These are phyloP conservation scores for Sporisorium graminicola DNA, from an alignment of 1,284 basidiomycete species.

Conservation along the genomic window DNA sequence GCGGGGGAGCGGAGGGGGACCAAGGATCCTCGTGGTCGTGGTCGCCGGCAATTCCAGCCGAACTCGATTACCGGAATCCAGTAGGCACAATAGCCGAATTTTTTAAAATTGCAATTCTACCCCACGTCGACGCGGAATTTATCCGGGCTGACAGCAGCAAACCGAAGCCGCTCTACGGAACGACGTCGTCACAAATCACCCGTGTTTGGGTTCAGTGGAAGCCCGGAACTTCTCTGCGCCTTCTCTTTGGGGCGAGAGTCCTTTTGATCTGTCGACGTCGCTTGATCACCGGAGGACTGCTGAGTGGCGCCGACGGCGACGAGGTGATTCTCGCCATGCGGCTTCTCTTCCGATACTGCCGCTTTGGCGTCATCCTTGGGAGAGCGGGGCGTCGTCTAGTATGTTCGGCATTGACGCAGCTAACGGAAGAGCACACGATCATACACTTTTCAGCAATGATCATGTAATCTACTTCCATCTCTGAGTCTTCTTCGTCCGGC, in stretches of 20 bases:
- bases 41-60: constrained; percentile 7
- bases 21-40: not conserved
- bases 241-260: not conserved
- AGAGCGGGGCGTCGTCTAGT: not conserved
- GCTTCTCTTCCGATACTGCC: not conserved
- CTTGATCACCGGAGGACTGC: constrained; percentile 17
- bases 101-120: not conserved
- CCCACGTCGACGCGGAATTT: constrained; percentile 8
- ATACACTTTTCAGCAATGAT: constrained; percentile 28
- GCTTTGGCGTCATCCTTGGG: not conserved
- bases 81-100: too few relatives aligned
- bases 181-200: constrained; percentile 18
- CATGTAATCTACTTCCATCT: constrained; percentile 37
- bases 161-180: not conserved
- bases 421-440: not conserved
- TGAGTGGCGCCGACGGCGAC: not conserved
- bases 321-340: not conserved
- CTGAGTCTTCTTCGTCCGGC: constrained; percentile 13
- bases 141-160: not conserved
- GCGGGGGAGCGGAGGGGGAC: constrained; percentile 12
- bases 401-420: not conserved
- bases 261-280: not conserved
- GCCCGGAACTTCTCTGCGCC: constrained; percentile 10
- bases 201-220: constrained; percentile 11
- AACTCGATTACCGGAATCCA: constrained; percentile 21